These are phyloP conservation scores for Kockovaella imperatae DNA, from an alignment of 768 basidiomycete genomes.

Conservation along the genomic window DNA sequence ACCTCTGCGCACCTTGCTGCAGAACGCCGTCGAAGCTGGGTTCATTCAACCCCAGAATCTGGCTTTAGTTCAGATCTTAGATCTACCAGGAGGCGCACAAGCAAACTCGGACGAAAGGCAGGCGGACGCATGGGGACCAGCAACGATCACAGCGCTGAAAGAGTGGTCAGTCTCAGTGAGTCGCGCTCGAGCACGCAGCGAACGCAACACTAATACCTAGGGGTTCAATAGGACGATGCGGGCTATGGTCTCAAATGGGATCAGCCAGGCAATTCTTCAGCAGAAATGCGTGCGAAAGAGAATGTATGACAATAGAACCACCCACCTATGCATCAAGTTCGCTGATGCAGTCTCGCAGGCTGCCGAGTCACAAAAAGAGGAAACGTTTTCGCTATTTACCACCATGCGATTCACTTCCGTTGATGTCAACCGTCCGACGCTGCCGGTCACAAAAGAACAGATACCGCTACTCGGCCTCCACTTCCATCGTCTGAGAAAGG, in stretches of 20 bases:
- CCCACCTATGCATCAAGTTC: background rate
- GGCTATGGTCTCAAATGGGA: constrained; percentile 34
- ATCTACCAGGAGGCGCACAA: constrained; percentile 44
- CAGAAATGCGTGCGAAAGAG: background rate
- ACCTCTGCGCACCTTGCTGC: constrained; percentile 67
- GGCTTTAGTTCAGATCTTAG: constrained; percentile 62
- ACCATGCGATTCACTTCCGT: constrained; percentile 32
- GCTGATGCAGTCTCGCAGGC: background rate
- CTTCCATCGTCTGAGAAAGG: constrained; percentile 20
- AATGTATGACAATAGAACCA: background rate
- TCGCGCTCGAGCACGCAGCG: background rate
- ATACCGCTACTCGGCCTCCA: constrained; percentile 27
- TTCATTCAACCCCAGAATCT: constrained; percentile 65
- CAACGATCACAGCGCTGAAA: constrained; percentile 33
- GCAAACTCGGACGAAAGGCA: constrained; percentile 16
- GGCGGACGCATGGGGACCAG: constrained; percentile 36
- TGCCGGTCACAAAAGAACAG: constrained; percentile 4
- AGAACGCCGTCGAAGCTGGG: constrained; percentile 58
- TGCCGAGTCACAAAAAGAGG: background rate
- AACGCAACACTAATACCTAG: too few relatives aligned
- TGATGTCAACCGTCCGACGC: background rate
- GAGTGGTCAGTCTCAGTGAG: constrained; percentile 35
- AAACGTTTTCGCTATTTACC: constrained; percentile 19
- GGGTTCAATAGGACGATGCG: constrained; percentile 14
- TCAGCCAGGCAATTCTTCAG: background rate